phyloP scores from a whole-genome alignment of 1,139 yeast species.

The Hemisphaericaspora xylofermentans region DNA sequence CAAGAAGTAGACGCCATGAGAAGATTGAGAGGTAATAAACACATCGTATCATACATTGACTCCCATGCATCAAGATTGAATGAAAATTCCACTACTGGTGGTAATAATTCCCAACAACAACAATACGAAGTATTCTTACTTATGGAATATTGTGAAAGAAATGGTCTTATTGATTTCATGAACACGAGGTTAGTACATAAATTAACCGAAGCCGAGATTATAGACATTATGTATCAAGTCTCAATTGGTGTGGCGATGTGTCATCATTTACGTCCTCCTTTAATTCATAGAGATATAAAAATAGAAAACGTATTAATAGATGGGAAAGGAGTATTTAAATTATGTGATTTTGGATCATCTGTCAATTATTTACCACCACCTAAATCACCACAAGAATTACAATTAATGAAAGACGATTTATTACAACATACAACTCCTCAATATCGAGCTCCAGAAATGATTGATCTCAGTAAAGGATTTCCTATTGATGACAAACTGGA shows the following conservation, averaged over 20 bases:
- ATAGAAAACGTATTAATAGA: constrained; percentile 91
- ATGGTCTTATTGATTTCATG: constrained; percentile 92
- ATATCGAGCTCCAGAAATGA: constrained; percentile 95
- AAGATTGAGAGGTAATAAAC: constrained; percentile 69
- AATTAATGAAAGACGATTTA: constrained; percentile 74
- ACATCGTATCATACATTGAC: constrained; percentile 87
- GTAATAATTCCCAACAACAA: constrained; percentile 26
- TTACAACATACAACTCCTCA: constrained; percentile 96
- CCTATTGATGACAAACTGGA: constrained; percentile 95
- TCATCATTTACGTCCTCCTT: constrained; percentile 79
- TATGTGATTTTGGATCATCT: constrained; percentile 95
- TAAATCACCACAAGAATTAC: constrained; percentile 60
- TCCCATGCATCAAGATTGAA: constrained; percentile 80
- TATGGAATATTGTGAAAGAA: constrained; percentile 88
- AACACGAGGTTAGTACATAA: constrained; percentile 83
- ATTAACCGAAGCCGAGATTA: constrained; percentile 76
- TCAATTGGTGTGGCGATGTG: constrained; percentile 83
- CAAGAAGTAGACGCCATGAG: constrained; percentile 87
- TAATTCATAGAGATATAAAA: constrained; percentile 91
- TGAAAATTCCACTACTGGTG: constrained; percentile 16
- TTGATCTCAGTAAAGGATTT: constrained; percentile 77
- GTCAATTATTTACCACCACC: constrained; percentile 68
- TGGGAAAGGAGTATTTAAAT: constrained; percentile 66
- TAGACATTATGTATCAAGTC: constrained; percentile 79
- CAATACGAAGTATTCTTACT: constrained; percentile 85